phyloP scores from a whole-genome alignment of 805 yeast species.

The Wickerhamiella sergipiensis region DNA sequence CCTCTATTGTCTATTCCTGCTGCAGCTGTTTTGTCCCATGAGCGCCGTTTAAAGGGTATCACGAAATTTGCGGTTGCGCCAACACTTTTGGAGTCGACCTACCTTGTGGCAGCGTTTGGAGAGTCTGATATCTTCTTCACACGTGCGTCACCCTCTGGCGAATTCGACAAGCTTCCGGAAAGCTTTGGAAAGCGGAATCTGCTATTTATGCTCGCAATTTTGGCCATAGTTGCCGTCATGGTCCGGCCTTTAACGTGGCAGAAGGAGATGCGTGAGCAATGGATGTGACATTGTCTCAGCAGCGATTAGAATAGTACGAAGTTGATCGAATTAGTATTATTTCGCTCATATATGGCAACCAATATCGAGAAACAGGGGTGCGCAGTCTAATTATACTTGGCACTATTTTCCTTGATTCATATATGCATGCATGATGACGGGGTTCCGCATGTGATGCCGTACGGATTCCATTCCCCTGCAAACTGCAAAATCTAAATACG shows the following conservation, averaged over 20 bases:
- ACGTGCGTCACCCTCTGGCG: conserved; percentile 62
- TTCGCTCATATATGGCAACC: too few relatives aligned
- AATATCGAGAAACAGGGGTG: too few relatives aligned
- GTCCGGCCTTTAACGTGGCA: conserved; percentile 10
- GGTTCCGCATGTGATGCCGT: neutral
- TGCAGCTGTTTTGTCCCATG: conserved; percentile 47
- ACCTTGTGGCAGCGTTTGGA: conserved; percentile 44
- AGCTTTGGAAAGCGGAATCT: conserved; percentile 57
- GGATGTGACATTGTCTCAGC: neutral
- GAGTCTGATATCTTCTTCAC: conserved; percentile 71
- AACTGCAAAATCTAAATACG: too few relatives aligned
- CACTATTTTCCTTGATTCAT: too few relatives aligned
- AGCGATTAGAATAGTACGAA: too few relatives aligned
- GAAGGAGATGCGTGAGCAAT: neutral
- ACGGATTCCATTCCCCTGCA: neutral
- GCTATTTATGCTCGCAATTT: conserved; percentile 40
- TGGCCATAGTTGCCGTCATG: conserved; percentile 20
- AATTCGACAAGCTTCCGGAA: conserved; percentile 61
- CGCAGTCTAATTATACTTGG: too few relatives aligned
- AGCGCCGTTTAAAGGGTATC: conserved; percentile 28
- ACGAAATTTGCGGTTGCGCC: conserved; percentile 33
- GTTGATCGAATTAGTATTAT: too few relatives aligned
- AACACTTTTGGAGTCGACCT: conserved; percentile 72
- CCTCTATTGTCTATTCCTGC: conserved; percentile 37
- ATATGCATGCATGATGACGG: neutral